These are phyloP conservation scores for Eucalyptus dawsonii DNA, from an alignment of 345 rosid species.

Conservation along the genomic window DNA sequence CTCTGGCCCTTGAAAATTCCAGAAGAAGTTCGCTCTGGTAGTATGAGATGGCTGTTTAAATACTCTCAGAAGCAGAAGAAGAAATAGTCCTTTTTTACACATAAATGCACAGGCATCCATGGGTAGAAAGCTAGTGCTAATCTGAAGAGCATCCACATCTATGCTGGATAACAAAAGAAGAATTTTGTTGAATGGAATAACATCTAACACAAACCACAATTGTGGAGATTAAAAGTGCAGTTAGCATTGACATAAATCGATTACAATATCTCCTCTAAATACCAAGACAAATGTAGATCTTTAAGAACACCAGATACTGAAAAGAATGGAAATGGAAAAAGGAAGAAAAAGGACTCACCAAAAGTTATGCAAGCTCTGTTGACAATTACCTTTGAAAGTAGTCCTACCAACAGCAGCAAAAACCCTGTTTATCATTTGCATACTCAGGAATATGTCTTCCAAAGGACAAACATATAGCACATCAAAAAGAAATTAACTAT, in stretches of 20 bases:
- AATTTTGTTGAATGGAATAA: neutral
- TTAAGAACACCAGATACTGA: neutral
- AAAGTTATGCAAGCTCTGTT: constrained; percentile 76
- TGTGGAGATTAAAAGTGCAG: neutral
- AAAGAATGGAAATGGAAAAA: neutral
- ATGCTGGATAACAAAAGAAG: neutral
- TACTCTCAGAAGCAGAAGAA: neutral
- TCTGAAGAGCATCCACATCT: neutral
- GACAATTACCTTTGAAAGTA: constrained; percentile 80
- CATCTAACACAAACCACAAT: neutral
- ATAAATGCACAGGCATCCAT: neutral
- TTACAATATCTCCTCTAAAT: neutral
- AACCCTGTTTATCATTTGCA: constrained; percentile 32
- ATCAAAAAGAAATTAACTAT: neutral
- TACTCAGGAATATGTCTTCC: neutral
- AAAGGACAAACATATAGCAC: neutral
- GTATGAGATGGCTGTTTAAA: neutral
- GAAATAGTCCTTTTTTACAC: neutral
- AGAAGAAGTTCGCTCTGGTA: neutral
- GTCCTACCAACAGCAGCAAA: constrained; percentile 73
- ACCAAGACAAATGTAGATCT: neutral
- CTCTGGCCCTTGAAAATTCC: neutral
- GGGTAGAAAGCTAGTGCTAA: neutral
- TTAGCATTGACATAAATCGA: neutral
- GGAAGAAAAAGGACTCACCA: constrained; percentile 30